phyloP scores from a whole-genome alignment of 2,329 filamentous ascomycete species.

The Aureobasidium sp. region DNA sequence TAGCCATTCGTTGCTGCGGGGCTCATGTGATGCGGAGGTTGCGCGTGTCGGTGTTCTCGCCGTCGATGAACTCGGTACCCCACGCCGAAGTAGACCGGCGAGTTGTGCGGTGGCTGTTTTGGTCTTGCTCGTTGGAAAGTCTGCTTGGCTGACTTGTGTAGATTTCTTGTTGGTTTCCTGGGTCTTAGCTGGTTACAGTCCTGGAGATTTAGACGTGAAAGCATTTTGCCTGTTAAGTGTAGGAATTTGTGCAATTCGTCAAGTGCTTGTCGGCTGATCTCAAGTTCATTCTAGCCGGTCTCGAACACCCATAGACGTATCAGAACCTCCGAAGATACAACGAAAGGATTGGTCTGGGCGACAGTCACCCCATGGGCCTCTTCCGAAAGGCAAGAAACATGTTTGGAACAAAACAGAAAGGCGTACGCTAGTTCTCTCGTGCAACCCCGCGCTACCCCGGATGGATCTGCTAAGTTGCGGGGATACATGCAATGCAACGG shows the following conservation, averaged over 20 bases:
- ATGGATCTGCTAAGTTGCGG: constrained; percentile 10
- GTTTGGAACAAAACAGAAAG: neutral
- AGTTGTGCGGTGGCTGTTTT: neutral
- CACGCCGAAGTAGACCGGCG: constrained; percentile 1
- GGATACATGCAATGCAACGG: neutral
- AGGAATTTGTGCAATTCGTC: neutral
- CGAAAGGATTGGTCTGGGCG: neutral
- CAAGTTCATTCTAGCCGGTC: neutral
- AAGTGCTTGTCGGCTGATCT: neutral
- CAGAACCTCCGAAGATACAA: neutral
- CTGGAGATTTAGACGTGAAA: neutral
- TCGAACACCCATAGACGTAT: neutral
- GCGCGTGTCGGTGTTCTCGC: constrained; percentile 7
- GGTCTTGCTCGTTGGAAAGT: constrained; percentile 2
- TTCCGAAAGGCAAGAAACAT: neutral
- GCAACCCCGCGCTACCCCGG: constrained; percentile 14
- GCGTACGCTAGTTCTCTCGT: constrained; percentile 5
- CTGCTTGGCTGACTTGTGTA: constrained; percentile 1
- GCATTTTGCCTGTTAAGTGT: neutral
- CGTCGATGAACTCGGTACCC: neutral
- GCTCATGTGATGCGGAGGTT: constrained; percentile 8
- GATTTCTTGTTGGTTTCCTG: neutral
- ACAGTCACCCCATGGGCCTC: constrained; percentile 12
- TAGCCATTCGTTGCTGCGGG: neutral
- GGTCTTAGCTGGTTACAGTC: neutral